A percentile compares a stretch with the other conserved stretches of the same genome.
Conservation (phyloP, 257 asterid species). For the Ligustrum vulgare region DNA sequence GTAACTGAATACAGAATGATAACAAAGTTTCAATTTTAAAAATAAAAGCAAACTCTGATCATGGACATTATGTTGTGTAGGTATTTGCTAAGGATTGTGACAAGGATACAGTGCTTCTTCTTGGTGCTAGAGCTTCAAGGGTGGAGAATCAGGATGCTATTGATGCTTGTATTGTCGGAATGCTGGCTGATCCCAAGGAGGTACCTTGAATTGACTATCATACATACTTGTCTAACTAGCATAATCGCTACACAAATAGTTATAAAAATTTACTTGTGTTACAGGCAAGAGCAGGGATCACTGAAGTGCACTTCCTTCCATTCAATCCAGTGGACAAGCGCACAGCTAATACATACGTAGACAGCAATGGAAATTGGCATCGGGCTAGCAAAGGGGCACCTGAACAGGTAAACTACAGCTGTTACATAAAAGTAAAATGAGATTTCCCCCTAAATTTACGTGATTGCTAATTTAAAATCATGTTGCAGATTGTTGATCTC, state of each 20-base stretch:
- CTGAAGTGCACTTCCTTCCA: constrained; percentile 84
- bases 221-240: neutral
- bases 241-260: neutral
- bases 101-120: constrained; percentile 37
- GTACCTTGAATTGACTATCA: constrained; percentile 15
- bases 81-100: constrained; percentile 42
- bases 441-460: neutral
- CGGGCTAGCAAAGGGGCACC: constrained; percentile 97
- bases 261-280: neutral
- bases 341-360: constrained; percentile 79
- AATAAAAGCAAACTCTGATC: neutral
- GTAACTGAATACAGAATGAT: neutral
- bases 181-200: constrained; percentile 51
- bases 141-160: constrained; percentile 55
- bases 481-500: constrained; percentile 41
- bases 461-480: neutral
- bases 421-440: neutral
- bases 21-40: neutral
- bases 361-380: constrained; percentile 71
- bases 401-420: constrained; percentile 59
- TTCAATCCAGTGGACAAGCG: constrained; percentile 92
- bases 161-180: constrained; percentile 50
- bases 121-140: constrained; percentile 50
- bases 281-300: constrained; percentile 92
- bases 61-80: constrained; percentile 5